Conservation (phyloP, 345 rosid genomes). For the Noccaea bulbosa region DNA sequence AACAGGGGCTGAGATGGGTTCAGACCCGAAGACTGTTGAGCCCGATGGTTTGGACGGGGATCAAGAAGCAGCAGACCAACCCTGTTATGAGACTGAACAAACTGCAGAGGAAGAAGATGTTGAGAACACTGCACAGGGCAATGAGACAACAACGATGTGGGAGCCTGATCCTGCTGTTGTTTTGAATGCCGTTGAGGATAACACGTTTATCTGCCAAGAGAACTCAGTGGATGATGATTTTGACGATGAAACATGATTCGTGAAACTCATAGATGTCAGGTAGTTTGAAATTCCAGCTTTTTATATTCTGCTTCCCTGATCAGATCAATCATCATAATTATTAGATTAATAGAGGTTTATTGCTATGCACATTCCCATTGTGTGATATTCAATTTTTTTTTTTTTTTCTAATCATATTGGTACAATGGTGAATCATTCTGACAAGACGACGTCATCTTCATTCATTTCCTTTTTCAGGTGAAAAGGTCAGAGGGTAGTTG, state of each 20-base stretch:
- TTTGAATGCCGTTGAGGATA: slow-evolving; percentile 57
- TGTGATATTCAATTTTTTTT: not conserved
- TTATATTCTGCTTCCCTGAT: not conserved
- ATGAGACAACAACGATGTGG: slow-evolving; percentile 63
- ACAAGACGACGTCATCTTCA: slow-evolving; percentile 1
- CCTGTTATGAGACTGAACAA: slow-evolving; percentile 52
- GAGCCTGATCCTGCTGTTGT: slow-evolving; percentile 49
- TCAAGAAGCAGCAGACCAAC: slow-evolving; percentile 49
- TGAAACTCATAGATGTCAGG: slow-evolving; percentile 57
- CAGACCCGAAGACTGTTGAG: slow-evolving; percentile 64
- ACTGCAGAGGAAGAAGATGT: slow-evolving; percentile 52
- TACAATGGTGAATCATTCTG: slow-evolving; percentile 21
- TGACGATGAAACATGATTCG: slow-evolving; percentile 68
- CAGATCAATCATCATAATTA: not conserved
- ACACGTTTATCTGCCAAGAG: slow-evolving; percentile 76
- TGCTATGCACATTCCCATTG: not conserved
- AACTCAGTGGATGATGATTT: slow-evolving; percentile 88
- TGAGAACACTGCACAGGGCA: slow-evolving; percentile 50
- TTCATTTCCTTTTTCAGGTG: slow-evolving; percentile 33
- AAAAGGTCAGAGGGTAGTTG: slow-evolving; percentile 16
- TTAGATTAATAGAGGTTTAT: not conserved
- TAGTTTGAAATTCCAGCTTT: slow-evolving; percentile 32
- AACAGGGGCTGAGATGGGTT: slow-evolving; percentile 66
- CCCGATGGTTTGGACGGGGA: slow-evolving; percentile 54
- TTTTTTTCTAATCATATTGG: not conserved